Evolutionary conservation across 306 rosid genomes (phyloP).

Genomic region (Abrus precatorius): DNA sequence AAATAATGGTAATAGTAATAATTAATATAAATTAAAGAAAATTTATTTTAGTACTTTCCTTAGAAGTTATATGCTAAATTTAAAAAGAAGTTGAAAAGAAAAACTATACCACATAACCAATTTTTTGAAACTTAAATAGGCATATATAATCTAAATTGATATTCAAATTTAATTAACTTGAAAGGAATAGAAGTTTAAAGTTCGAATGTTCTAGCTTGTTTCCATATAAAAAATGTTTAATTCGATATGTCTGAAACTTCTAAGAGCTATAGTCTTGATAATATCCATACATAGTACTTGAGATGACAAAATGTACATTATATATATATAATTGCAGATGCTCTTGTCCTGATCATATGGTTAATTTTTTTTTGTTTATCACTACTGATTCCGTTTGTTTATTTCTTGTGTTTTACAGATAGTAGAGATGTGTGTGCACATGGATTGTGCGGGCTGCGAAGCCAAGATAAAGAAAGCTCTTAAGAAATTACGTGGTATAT

Average conservation of each 20-base stretch:
- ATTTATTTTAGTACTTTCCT: not conserved
- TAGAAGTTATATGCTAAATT: not conserved
- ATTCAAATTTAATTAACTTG: constrained; percentile 1
- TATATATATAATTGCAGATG: not conserved
- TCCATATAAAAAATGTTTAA: not conserved
- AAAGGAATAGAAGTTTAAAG: not conserved
- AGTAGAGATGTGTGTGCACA: constrained; percentile 69
- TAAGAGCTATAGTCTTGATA: not conserved
- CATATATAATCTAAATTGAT: not conserved
- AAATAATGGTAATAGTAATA: not conserved
- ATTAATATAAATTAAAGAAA: not conserved
- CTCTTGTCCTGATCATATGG: not conserved
- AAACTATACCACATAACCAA: not conserved
- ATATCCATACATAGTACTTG: not conserved
- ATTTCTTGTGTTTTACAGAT: constrained; percentile 50
- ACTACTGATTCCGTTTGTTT: not conserved
- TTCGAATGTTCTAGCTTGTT: not conserved
- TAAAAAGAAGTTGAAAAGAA: not conserved
- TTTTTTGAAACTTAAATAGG: not conserved
- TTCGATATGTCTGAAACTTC: too few species aligned
- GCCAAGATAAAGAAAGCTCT: constrained; percentile 72
- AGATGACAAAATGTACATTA: not conserved
- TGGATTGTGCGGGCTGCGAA: constrained; percentile 81
- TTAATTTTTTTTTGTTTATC: not conserved
- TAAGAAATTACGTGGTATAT: constrained; percentile 59